Conservation (phyloP, 1,139 yeast species). For the Waltiozyma sp. region DNA sequence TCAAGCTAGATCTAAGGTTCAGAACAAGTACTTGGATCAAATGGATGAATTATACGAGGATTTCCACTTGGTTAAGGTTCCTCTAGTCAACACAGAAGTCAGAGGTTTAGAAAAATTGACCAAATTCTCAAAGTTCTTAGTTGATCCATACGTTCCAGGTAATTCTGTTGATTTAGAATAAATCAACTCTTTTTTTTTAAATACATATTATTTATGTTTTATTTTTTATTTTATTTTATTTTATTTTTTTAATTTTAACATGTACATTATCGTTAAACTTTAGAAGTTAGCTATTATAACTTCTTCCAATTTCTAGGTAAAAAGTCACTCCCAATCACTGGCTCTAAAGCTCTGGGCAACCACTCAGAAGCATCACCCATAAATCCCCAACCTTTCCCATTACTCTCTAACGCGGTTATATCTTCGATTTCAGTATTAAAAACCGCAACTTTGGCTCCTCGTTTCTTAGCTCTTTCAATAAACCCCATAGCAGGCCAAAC, state of each 20-base stretch:
- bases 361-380: slow-evolving; percentile 70
- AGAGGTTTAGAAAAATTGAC: slow-evolving; percentile 81
- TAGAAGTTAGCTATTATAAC: slow-evolving; percentile 8
- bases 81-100: slow-evolving; percentile 86
- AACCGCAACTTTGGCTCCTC: slow-evolving; percentile 77
- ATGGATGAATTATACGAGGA: slow-evolving; percentile 91
- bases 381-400: slow-evolving; percentile 55
- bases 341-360: slow-evolving; percentile 58
- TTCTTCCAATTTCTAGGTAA: slow-evolving; percentile 19
- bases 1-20: slow-evolving; percentile 90
- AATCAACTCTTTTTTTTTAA: neutral
- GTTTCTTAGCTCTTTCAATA: slow-evolving; percentile 59
- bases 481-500: slow-evolving; percentile 91
- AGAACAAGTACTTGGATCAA: slow-evolving; percentile 85
- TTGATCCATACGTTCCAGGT: slow-evolving; percentile 62
- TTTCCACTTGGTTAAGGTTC: slow-evolving; percentile 91
- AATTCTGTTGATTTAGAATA: slow-evolving; percentile 26
- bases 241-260: no score
- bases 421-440: slow-evolving; percentile 59
- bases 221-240: no score
- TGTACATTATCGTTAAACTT: neutral
- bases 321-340: slow-evolving; percentile 25
- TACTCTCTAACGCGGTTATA: slow-evolving; percentile 26
- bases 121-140: slow-evolving; percentile 59
- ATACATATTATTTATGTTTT: no score